phyloP scores from a whole-genome alignment of 768 basidiomycete genomes.

The Amylocystis lapponica region DNA sequence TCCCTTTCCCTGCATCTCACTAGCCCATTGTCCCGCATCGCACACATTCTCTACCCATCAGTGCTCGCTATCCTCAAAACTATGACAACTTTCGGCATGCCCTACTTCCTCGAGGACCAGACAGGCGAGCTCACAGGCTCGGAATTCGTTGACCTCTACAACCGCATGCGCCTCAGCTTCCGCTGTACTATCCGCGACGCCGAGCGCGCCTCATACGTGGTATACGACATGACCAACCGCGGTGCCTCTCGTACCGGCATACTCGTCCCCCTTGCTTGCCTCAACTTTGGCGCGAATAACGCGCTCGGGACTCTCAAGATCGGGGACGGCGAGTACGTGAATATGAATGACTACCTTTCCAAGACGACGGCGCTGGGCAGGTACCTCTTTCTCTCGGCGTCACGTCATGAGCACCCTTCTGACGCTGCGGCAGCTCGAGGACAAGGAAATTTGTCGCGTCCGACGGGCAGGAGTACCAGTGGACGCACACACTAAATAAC shows the following conservation, averaged over 20 bases:
- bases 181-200: conserved; percentile 41
- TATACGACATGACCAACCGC: conserved; percentile 38
- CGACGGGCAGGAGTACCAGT: conserved; percentile 56
- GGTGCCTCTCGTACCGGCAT: conserved; percentile 19
- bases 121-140: conserved; percentile 48
- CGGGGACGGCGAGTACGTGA: conserved; percentile 28
- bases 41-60: background rate
- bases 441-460: conserved; percentile 51
- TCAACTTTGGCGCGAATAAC: conserved; percentile 44
- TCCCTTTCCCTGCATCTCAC: background rate
- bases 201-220: conserved; percentile 43
- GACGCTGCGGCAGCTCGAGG: conserved; percentile 28
- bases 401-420: background rate
- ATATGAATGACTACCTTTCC: conserved; percentile 50
- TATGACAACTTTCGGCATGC: conserved; percentile 42
- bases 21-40: background rate
- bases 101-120: conserved; percentile 61
- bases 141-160: conserved; percentile 59
- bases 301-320: conserved; percentile 49
- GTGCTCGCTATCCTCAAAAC: conserved; percentile 5
- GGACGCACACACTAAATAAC: conserved; percentile 43
- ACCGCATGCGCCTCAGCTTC: conserved; percentile 47
- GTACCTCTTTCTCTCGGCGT: conserved; percentile 25
- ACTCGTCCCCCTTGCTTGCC: conserved; percentile 35
- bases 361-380: conserved; percentile 35